Conservation (phyloP, 2,329 filamentous ascomycete genomes). For the Fusarium transvaalense region DNA sequence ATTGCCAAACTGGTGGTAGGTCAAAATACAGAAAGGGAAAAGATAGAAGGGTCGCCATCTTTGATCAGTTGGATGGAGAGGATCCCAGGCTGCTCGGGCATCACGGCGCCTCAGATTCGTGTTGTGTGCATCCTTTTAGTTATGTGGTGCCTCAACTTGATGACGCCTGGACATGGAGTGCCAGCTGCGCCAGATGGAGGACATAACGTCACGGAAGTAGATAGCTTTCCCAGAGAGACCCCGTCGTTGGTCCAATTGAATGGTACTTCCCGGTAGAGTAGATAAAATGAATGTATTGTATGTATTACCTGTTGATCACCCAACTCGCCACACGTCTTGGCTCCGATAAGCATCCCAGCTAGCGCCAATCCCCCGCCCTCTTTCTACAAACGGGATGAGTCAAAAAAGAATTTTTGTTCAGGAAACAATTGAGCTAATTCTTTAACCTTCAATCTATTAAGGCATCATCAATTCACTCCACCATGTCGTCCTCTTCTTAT, state of each 20-base stretch:
- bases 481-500: conserved; percentile 15
- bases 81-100: not conserved
- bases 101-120: not conserved
- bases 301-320: not conserved
- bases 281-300: too few species aligned
- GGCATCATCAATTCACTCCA: not conserved
- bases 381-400: conserved; percentile 10
- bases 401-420: conserved; percentile 5
- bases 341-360: conserved; percentile 1
- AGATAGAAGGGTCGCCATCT: not conserved
- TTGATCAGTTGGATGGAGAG: not conserved
- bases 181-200: not conserved
- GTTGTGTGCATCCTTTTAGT: not conserved
- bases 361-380: conserved; percentile 12
- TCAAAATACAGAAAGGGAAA: not conserved
- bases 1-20: not conserved
- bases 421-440: not conserved
- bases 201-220: not conserved
- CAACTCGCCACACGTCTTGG: conserved; percentile 11
- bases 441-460: not conserved
- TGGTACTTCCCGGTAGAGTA: not conserved
- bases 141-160: not conserved
- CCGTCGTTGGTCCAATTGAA: not conserved
- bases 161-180: not conserved
- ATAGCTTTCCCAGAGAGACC: not conserved